Base-by-base conservation (phyloP, 2,329 filamentous ascomycete species). In the Cercospora sp. region DNA sequence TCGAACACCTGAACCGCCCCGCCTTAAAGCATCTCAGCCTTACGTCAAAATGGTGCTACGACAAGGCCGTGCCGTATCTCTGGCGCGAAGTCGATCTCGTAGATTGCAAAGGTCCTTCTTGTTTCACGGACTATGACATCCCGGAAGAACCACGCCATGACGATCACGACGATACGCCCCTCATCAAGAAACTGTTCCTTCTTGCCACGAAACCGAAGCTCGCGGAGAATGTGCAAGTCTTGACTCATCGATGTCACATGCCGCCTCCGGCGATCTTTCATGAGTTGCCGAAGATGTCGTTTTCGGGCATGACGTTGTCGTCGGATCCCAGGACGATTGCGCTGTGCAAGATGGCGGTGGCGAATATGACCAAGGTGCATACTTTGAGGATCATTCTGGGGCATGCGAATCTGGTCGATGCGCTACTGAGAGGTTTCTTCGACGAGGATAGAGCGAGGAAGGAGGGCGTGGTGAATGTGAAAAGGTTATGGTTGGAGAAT, bases 201-300 rank as follows among this genome's bases (percentile, higher is more conserved):
- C 72, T 84, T 33, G 80, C 80, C 5, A 78, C 72, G 77, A 82
- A 81, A 40, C 79, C 81, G 16, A 66, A 67, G 13, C 74, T 84
- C 12, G 82, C 82, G 1, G 73, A 78, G 9, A 79, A 80, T 64
- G 82, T 84, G 9, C 79, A 81, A 9, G 75, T 74, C 5, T 70
- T 84, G 6, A 82, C 79, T 10, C 82, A 84, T 71, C 80, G 80
- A 26, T 84, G 82, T 71, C 82, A 84, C 68, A 73, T 84, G 0
- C 80, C 82, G 0, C 77, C 79, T 2, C 82, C 82, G 0, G 79
- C 79, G 31, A 81, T 83, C 58, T 83, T 82, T 73, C 71, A 73
- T 26, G 81, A 82, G 63, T 75, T 84, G 1, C 81, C 81, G 6
- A 71, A 73, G 31, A 78, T 78, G 63, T 73, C 77, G 45, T 83